Percentiles rank a stretch among this genome's conserved stretches.
Conservation (phyloP, 371 early-diverging fungal species). For the Lichtheimia corymbifera region DNA sequence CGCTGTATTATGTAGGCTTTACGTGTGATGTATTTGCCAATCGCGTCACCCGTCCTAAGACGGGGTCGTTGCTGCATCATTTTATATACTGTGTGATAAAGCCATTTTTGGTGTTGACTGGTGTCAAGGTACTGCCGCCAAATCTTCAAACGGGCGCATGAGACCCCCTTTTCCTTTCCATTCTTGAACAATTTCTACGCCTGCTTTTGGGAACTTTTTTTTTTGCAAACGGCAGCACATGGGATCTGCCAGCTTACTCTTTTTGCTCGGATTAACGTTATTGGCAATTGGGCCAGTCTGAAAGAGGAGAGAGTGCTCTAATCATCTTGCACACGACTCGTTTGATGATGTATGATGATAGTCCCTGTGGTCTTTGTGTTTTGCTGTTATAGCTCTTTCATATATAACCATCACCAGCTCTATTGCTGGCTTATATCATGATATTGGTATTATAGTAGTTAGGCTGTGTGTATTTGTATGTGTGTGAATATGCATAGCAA, state of each 20-base stretch:
- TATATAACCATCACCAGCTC: too few species aligned
- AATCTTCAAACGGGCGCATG: slow-evolving; percentile 18
- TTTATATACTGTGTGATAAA: slow-evolving; percentile 10
- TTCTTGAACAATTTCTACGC: slow-evolving; percentile 20
- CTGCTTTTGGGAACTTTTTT: slow-evolving; percentile 13
- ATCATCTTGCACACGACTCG: too few species aligned
- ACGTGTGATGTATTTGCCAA: slow-evolving; percentile 6
- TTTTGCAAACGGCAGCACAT: neutral
- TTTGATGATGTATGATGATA: too few species aligned
- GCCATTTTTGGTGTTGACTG: slow-evolving; percentile 15
- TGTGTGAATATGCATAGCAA: too few species aligned
- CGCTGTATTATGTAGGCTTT: neutral
- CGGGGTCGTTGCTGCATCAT: slow-evolving; percentile 3
- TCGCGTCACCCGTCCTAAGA: slow-evolving; percentile 3
- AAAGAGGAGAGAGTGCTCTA: neutral
- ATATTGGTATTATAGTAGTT: too few species aligned
- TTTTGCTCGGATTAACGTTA: slow-evolving; percentile 1
- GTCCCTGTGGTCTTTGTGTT: too few species aligned
- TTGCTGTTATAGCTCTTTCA: too few species aligned
- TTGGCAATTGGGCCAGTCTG: slow-evolving; percentile 3
- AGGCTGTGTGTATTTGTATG: too few species aligned
- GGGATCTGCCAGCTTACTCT: neutral
- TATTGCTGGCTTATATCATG: too few species aligned
- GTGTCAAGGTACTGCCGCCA: slow-evolving; percentile 19
- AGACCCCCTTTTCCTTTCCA: slow-evolving; percentile 20